Evolutionary conservation across 2,329 filamentous ascomycete genomes (phyloP), one percentile per base, ranked within the genome.

Genomic region (Eurotiales sp.): DNA sequence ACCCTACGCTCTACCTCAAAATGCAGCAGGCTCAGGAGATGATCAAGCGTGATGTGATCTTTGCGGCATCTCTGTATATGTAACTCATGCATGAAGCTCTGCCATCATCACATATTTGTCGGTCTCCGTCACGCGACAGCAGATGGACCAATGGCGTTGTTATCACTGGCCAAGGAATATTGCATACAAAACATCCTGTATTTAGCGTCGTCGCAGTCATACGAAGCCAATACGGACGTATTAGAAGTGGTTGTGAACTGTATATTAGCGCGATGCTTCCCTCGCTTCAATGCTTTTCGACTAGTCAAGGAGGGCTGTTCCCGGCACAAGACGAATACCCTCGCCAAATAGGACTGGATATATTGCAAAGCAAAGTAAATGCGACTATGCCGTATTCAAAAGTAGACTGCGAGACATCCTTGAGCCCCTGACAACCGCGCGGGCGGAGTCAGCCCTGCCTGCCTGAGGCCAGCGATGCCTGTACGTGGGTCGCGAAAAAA

Each of bases 11-110:
- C 59, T 96, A 95, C 69, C 83, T 86, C 59, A 99, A 99, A 81
- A 99, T 99, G 92, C 86, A 95, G 73, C 85, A 85, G 56, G 95
- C 92, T 59, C 92, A 97, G 79, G 93, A 99, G 77, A 81, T 96
- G 80, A 99, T 99, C 68, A 95, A 96, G 79, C 77, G 93, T 64
- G 93, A 96, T 68, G 93, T 96, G 49, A 95, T 90, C 19, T 91
- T 91, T 15, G 89, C 91, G 34, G 90, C 90, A 12, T 90, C 86
- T 67, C 71, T 95, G 64, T 95, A 95, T 65, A 91, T 95, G 87
- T 95, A 49, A n/a, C 32, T 19, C 25, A 27, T 37, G 10, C 11
- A 15, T 42, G 3, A 8, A 10, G 22, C 23, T 14, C 8, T 22
- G 23, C 11, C 25, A 12, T 11, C n/a, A 30, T 27, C 5, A 27